Base-by-base conservation (phyloP, 2,329 filamentous ascomycete genomes). In the Penicillium sp. region DNA sequence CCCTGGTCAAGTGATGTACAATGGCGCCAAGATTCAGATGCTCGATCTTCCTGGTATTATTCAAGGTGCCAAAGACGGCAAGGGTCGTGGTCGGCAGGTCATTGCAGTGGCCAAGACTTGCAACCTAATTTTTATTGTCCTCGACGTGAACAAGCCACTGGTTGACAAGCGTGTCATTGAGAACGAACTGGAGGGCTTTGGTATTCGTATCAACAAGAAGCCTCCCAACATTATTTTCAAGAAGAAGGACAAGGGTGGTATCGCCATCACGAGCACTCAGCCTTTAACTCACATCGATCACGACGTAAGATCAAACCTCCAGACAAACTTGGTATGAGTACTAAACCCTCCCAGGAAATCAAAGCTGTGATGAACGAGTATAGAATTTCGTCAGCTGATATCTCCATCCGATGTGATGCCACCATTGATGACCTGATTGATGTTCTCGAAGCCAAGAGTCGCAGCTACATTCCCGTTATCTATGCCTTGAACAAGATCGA, bases 401-500 rank as follows among this genome's bases (percentile, higher is more conserved):
- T 99, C 65, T 89, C 92, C 40, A 97, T 99, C 70, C 87, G 93
- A 57, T 99, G 93, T 72, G 93, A 99, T 72, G 93, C 93, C 49
- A 99, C 93, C 2, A 84, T 99, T 56, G 93, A 99, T 72, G 93
- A 99, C 71, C 74, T 99, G 57, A 99, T 99, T 66, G 93, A 99
- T 72, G 76, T 99, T 16, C 81, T 99, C 38, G 93, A 99, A 72
- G 92, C 92, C 39, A 95, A 89, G 78, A 89, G 87, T 68, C 82
- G 93, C 72, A 90, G 88, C 69, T 99, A 99, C 70, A 97, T 99
- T 58, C 93, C 93, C n/a, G 93, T 97, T 57, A 89, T 99, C 46
- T 99, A 99, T 75, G 93, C 95, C 35, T 80, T 99, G 64, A 99
- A 99, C 81, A 99, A 99, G 78, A 99, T 99, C 61, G 93, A 99